These are phyloP conservation scores for Neonectria magnoliae DNA, from an alignment of 2,329 filamentous ascomycete genomes.

Conservation along the genomic window DNA sequence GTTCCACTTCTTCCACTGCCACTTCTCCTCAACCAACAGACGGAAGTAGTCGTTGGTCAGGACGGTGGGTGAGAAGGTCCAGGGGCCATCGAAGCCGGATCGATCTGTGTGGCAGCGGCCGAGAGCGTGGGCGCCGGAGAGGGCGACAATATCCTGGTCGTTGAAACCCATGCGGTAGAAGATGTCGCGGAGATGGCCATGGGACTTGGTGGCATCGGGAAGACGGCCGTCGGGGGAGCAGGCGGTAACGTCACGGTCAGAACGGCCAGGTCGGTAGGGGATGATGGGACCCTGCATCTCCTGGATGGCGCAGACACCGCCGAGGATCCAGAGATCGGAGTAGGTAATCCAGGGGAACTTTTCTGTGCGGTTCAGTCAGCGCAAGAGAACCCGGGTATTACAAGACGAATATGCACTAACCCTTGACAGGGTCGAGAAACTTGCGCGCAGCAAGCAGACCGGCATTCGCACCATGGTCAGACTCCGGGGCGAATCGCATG, in stretches of 20 bases:
- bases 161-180: constrained; percentile 98
- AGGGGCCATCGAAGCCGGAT: constrained; percentile 87
- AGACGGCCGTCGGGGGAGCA: constrained; percentile 94
- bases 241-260: constrained; percentile 79
- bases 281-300: constrained; percentile 93
- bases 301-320: constrained; percentile 85
- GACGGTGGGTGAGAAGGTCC: constrained; percentile 91
- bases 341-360: constrained; percentile 96
- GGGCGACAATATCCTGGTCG: constrained; percentile 94
- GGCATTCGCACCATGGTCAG: constrained; percentile 91
- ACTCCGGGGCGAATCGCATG: constrained; percentile 93
- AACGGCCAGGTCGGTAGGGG: constrained; percentile 87
- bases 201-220: constrained; percentile 80
- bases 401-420: constrained; percentile 54
- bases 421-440: constrained; percentile 92
- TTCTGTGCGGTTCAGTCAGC: constrained; percentile 36
- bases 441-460: constrained; percentile 87
- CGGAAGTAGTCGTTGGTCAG: constrained; percentile 96
- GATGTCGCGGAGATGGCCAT: constrained; percentile 87
- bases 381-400: not conserved
- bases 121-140: constrained; percentile 85
- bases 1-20: constrained; percentile 90
- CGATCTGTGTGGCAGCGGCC: constrained; percentile 91
- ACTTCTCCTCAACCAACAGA: constrained; percentile 90
- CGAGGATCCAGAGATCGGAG: constrained; percentile 96